phyloP scores from a whole-genome alignment of 2,329 filamentous ascomycete species.

The Exophiala aquamarina region DNA sequence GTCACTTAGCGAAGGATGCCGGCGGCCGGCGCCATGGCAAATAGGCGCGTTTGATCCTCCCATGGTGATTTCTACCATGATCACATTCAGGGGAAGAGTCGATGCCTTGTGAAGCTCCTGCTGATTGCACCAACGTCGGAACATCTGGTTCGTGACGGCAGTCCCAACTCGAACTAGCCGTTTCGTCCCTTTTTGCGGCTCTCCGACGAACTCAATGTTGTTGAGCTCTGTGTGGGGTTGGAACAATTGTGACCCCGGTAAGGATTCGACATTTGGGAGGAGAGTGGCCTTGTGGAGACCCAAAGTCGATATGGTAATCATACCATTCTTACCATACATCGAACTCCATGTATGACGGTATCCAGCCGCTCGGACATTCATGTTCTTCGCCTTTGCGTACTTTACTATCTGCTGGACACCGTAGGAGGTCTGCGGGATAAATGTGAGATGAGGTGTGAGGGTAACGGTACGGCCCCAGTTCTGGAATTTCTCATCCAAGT shows the following conservation, averaged over 20 bases:
- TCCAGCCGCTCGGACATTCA: slow-evolving; percentile 43
- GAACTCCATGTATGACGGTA: slow-evolving; percentile 47
- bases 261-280: slow-evolving; percentile 36
- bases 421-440: slow-evolving; percentile 41
- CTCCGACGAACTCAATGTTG: slow-evolving; percentile 38
- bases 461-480: slow-evolving; percentile 45
- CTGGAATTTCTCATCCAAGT: slow-evolving; percentile 36
- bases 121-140: slow-evolving; percentile 46
- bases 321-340: slow-evolving; percentile 41
- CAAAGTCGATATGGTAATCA: slow-evolving; percentile 47
- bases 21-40: slow-evolving; percentile 47
- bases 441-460: slow-evolving; percentile 43
- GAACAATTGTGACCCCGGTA: slow-evolving; percentile 26
- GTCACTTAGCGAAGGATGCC: slow-evolving; percentile 45
- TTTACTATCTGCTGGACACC: slow-evolving; percentile 44
- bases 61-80: slow-evolving; percentile 49
- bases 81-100: slow-evolving; percentile 46
- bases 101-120: slow-evolving; percentile 34
- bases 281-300: slow-evolving; percentile 38
- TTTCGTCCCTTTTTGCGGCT: slow-evolving; percentile 31
- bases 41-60: slow-evolving; percentile 48
- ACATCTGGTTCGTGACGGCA: slow-evolving; percentile 46
- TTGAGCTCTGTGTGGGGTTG: slow-evolving; percentile 38
- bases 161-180: slow-evolving; percentile 42
- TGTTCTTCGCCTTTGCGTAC: slow-evolving; percentile 36